Evolutionary conservation across 2,329 filamentous ascomycete species (phyloP).

Genomic region (Graphiopsis chlorocephala): DNA sequence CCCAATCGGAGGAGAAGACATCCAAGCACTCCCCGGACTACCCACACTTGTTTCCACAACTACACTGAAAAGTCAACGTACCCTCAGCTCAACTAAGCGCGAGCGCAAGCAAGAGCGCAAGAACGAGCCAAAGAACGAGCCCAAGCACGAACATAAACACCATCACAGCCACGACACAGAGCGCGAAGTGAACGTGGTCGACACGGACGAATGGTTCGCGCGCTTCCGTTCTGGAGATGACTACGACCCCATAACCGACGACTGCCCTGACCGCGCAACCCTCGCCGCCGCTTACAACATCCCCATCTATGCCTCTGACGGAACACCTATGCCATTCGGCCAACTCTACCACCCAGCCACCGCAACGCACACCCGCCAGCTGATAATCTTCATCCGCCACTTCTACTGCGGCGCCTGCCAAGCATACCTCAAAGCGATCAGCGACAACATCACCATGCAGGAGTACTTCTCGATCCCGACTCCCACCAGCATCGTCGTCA

Average conservation of each 20-base stretch:
- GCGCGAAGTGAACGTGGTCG: constrained; percentile 14
- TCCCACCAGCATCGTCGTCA: constrained; percentile 38
- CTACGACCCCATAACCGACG: constrained; percentile 28
- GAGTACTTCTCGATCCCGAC: constrained; percentile 37
- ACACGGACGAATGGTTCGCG: constrained; percentile 36
- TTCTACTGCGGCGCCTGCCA: constrained; percentile 44
- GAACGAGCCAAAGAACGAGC: neutral
- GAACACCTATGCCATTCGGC: constrained; percentile 60
- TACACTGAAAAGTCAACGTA: neutral
- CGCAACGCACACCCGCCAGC: constrained; percentile 36
- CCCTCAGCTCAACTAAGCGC: neutral
- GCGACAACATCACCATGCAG: constrained; percentile 33
- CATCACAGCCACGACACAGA: neutral
- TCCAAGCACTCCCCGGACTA: constrained; percentile 1
- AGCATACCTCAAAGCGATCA: constrained; percentile 36
- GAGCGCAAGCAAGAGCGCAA: neutral
- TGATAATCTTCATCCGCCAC: constrained; percentile 42
- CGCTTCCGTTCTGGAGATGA: constrained; percentile 33
- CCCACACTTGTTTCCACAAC: neutral
- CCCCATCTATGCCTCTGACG: constrained; percentile 59
- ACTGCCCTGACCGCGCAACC: constrained; percentile 33
- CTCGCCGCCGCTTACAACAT: constrained; percentile 34
- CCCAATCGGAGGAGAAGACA: constrained; percentile 6
- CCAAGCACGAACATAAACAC: neutral
- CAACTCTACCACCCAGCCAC: constrained; percentile 57